Percentiles rank a stretch among this genome's conserved stretches.
Evolutionary conservation across 352 stramenopile genomes (phyloP).

Genomic region (Phytophthora lateralis): DNA sequence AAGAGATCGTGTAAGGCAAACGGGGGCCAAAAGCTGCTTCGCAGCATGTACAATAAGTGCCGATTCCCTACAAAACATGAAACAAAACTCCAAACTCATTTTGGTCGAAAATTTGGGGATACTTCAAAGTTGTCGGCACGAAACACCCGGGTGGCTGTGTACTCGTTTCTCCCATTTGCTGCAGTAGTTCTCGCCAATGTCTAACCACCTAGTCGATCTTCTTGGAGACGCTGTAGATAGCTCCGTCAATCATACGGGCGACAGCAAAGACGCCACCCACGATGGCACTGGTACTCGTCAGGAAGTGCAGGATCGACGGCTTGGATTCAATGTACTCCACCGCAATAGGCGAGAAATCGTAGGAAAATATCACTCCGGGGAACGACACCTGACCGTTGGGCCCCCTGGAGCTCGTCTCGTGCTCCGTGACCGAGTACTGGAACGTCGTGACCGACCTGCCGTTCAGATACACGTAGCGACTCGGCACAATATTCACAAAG

Average conservation of each 20-base stretch:
- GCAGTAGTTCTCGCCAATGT: not conserved
- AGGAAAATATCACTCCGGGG: slow-evolving; percentile 87
- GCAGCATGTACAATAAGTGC: slow-evolving; percentile 37
- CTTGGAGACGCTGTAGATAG: slow-evolving; percentile 91
- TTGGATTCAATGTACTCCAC: slow-evolving; percentile 90
- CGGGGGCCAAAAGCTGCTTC: slow-evolving; percentile 15
- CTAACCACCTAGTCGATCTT: slow-evolving; percentile 74
- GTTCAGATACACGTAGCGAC: slow-evolving; percentile 84
- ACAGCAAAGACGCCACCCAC: slow-evolving; percentile 88
- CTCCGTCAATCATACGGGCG: slow-evolving; percentile 84
- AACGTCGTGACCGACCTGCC: slow-evolving; percentile 71
- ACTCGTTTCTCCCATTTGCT: slow-evolving; percentile 7
- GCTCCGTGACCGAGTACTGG: slow-evolving; percentile 90
- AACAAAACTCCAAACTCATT: slow-evolving; percentile 30
- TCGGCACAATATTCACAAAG: slow-evolving; percentile 86
- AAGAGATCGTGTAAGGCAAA: slow-evolving; percentile 32
- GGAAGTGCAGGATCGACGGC: slow-evolving; percentile 82
- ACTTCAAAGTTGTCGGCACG: slow-evolving; percentile 17
- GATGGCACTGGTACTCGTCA: slow-evolving; percentile 89
- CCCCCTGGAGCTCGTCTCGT: slow-evolving; percentile 53
- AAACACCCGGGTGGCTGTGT: not conserved
- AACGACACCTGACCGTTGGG: slow-evolving; percentile 69
- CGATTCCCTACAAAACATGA: slow-evolving; percentile 17
- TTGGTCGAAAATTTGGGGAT: slow-evolving; percentile 23
- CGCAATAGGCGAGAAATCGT: slow-evolving; percentile 90